Conservation (phyloP, 2,329 filamentous ascomycete species). For the Scopulariopsis brevicaulis region DNA sequence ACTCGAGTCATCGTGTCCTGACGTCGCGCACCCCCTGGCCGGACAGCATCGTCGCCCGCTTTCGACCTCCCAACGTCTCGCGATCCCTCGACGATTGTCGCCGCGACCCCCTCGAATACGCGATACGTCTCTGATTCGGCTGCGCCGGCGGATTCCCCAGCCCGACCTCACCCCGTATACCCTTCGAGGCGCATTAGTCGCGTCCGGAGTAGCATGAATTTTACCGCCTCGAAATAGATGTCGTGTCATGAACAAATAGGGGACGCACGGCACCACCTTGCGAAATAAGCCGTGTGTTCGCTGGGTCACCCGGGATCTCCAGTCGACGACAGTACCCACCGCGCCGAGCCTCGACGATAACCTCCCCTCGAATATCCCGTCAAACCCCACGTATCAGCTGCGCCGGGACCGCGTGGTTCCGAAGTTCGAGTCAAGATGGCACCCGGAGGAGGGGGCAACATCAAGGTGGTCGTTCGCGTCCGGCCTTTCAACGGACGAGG, state of each 20-base stretch:
- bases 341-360: neutral
- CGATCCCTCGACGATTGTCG: neutral
- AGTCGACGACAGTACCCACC: neutral
- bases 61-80: neutral
- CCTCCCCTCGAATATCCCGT: neutral
- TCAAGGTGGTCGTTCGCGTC: slow-evolving; percentile 97
- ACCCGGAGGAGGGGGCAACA: slow-evolving; percentile 74
- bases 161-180: neutral
- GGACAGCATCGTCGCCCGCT: neutral
- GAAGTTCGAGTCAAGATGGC: neutral
- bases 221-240: neutral
- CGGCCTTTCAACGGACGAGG: slow-evolving; percentile 94
- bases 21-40: neutral
- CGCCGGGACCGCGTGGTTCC: slow-evolving; percentile 1
- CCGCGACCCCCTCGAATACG: neutral
- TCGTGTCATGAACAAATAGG: slow-evolving; percentile 4
- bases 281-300: neutral
- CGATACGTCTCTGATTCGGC: neutral
- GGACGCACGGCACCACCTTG: slow-evolving; percentile 1
- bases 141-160: neutral
- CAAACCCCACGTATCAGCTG: neutral
- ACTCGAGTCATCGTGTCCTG: neutral
- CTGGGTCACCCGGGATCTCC: neutral
- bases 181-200: neutral
- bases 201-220: neutral